Evolutionary conservation across 169 alveolate species (phyloP).

Genomic region (Plasmodium inui): DNA sequence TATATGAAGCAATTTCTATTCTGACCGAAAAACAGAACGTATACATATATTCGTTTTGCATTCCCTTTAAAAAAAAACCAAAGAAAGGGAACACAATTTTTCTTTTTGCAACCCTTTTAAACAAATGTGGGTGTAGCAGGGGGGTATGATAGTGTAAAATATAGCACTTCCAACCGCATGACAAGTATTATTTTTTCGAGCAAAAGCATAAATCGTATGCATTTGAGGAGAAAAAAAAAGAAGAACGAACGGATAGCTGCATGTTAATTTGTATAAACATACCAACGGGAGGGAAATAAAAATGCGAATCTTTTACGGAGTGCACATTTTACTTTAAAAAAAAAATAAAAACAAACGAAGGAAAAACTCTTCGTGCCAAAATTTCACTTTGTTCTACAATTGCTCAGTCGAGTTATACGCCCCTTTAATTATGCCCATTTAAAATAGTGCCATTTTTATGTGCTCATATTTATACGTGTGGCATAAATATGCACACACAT

Average conservation of each 20-base stretch:
- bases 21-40: not conserved
- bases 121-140: not conserved
- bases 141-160: not conserved
- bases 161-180: not conserved
- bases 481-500: not conserved
- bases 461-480: not conserved
- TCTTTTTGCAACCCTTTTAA: not conserved
- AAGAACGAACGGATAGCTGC: not conserved
- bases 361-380: not conserved
- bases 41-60: not conserved
- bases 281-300: not conserved
- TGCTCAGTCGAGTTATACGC: not conserved
- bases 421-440: not conserved
- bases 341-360: not conserved
- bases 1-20: not conserved
- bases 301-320: not conserved
- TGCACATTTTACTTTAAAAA: not conserved
- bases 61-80: not conserved
- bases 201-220: not conserved
- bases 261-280: conserved; percentile 8
- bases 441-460: not conserved
- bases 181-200: not conserved
- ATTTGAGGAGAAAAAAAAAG: not conserved
- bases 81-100: not conserved
- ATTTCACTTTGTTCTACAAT: not conserved